Conservation (phyloP, 2,329 filamentous ascomycete genomes). For the Pseudogymnoascus sp. region DNA sequence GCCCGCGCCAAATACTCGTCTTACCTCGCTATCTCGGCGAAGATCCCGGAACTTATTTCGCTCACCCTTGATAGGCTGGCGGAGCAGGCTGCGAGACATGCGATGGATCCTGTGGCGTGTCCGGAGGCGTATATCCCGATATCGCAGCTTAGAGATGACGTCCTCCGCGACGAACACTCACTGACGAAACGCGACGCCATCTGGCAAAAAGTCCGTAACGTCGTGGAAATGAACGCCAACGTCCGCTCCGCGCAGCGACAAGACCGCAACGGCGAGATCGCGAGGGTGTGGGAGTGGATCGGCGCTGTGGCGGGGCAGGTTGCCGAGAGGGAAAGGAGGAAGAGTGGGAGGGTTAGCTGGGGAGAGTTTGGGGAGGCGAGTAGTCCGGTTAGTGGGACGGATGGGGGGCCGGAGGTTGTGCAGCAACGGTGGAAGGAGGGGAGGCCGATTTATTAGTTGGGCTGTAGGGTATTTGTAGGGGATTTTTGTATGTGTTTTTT, state of each 20-base stretch:
- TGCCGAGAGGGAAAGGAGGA: conserved; percentile 34
- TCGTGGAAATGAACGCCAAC: conserved; percentile 92
- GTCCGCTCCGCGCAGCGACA: conserved; percentile 67
- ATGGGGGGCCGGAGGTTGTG: conserved; percentile 20
- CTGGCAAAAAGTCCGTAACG: conserved; percentile 72
- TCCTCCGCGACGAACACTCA: conserved; percentile 73
- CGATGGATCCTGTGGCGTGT: conserved; percentile 48
- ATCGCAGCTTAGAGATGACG: conserved; percentile 83
- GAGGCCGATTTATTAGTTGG: conserved; percentile 27
- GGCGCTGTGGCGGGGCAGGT: conserved; percentile 39
- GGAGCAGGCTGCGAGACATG: conserved; percentile 74
- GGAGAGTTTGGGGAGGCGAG: conserved; percentile 21
- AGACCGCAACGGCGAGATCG: conserved; percentile 55
- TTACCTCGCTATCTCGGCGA: conserved; percentile 55
- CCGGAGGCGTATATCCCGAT: conserved; percentile 77
- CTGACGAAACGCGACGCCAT: conserved; percentile 67
- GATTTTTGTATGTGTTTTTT: not conserved
- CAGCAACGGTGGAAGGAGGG: conserved; percentile 25
- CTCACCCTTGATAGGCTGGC: conserved; percentile 77
- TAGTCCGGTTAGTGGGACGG: conserved; percentile 20
- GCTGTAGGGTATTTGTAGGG: no score
- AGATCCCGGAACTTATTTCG: conserved; percentile 75
- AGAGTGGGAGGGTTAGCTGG: conserved; percentile 36
- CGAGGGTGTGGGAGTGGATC: conserved; percentile 63
- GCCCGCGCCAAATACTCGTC: conserved; percentile 53